These are phyloP conservation scores for Cryomyces antarcticus DNA, from an alignment of 495 filamentous ascomycete species.

Conservation along the genomic window DNA sequence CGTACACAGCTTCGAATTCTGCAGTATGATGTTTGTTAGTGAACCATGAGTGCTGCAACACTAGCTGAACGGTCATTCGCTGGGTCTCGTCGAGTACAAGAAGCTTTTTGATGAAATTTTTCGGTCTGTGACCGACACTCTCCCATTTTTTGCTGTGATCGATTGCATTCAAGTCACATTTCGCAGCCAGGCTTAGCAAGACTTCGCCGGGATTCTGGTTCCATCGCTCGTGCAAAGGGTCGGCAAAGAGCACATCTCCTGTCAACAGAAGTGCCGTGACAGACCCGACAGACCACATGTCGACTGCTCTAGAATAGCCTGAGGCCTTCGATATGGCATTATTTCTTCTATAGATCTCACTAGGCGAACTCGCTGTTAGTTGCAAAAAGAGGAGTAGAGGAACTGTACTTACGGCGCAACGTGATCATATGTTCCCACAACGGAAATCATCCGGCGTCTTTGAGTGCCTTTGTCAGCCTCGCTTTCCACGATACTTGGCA, in stretches of 20 bases:
- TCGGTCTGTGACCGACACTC: constrained; percentile 21
- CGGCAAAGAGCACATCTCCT: constrained; percentile 21
- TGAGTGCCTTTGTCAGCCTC: background rate
- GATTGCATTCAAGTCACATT: constrained; percentile 18
- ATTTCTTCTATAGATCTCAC: constrained; percentile 14
- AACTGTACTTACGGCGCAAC: constrained; percentile 45
- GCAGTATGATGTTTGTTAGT: constrained; percentile 19
- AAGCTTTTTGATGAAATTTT: constrained; percentile 33
- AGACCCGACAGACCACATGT: constrained; percentile 43
- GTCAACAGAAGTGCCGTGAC: constrained; percentile 31
- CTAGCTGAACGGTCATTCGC: constrained; percentile 33
- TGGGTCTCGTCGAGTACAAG: constrained; percentile 28
- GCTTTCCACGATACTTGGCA: constrained; percentile 6
- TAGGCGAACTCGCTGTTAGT: constrained; percentile 2
- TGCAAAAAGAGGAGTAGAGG: constrained; percentile 2
- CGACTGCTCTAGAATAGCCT: constrained; percentile 40
- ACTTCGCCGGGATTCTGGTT: background rate
- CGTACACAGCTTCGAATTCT: constrained; percentile 28
- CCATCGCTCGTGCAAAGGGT: constrained; percentile 6
- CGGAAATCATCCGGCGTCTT: constrained; percentile 34
- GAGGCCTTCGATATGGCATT: constrained; percentile 9
- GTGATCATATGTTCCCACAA: constrained; percentile 44
- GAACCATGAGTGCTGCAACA: constrained; percentile 41
- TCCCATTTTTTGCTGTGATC: constrained; percentile 19
- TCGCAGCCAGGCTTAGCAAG: constrained; percentile 9